Base-by-base conservation (phyloP, 306 rosid genomes). In the Trifolium dubium region DNA sequence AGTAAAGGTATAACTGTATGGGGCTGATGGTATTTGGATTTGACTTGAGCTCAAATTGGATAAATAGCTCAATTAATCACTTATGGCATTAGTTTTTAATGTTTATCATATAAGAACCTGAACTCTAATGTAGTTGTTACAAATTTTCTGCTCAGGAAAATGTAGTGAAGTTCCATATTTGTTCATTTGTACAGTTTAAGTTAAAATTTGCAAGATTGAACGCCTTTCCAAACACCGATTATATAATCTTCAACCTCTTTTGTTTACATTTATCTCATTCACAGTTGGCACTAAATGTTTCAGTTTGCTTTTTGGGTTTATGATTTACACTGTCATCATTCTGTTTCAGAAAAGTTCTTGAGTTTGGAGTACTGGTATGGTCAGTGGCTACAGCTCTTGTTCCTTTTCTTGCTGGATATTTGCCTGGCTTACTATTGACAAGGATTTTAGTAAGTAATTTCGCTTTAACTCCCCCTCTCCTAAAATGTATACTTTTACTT, bases 341-440 rank as follows among this genome's bases (percentile, higher is more conserved):
- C 43, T 51, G 44, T 71, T 83, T 81, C 92, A 94, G 99, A 69
- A 86, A 80, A 81, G 99, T 94, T 86, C 91, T 94, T 67, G 64
- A 80, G 83, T 37, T 91, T 74, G 98, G 98, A 40, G 97, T 94
- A 13, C 83, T 94, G 43, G 71, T 81, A 78, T 94, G 98, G 97
- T 94, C 98, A 64, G 23, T 88, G 77, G 91, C 98, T 69, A 94
- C 98, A 43, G 94, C 87, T 12, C 77, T 89, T 59, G 97, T 91
- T 60, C 98, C 98, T 73, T n/a, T 83, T 40, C 76, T 89, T 87
- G 92, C 93, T 86, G 99, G 99, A 79, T 88, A 72, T 74, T 81
- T 92, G 87, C 99, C 99, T 29, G 83, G 95, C 73, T 90, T 94
- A 79, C 65, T 90, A 69, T 51, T 92, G 40, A 83, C 97, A 56